phyloP scores from a whole-genome alignment of 306 rosid genomes.

The Cucurbita ficifolia region DNA sequence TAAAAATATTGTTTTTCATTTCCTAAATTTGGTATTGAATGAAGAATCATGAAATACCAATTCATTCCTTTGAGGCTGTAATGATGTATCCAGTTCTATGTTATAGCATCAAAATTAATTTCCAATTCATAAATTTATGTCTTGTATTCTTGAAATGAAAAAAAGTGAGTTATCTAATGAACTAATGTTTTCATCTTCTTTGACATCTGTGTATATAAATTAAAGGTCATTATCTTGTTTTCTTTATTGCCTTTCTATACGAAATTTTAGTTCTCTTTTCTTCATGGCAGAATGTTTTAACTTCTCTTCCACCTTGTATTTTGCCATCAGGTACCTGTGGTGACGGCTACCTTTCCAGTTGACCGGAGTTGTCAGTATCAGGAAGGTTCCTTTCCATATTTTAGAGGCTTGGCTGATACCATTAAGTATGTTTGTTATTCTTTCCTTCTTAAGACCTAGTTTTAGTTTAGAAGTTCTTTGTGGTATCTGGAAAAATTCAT shows the following conservation, averaged over 20 bases:
- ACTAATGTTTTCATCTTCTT: not conserved
- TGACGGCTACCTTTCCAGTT: conserved; percentile 72
- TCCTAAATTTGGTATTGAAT: not conserved
- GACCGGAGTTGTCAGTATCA: conserved; percentile 63
- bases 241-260: not conserved
- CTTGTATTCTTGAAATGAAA: not conserved
- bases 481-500: not conserved
- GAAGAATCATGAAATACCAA: not conserved
- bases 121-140: not conserved
- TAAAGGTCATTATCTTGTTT: not conserved
- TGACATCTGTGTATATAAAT: not conserved
- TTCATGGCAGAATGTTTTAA: not conserved
- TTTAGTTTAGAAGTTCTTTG: not conserved
- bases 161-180: not conserved
- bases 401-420: conserved; percentile 67
- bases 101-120: not conserved
- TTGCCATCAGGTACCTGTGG: conserved; percentile 72
- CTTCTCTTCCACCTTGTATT: conserved; percentile 8
- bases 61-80: not conserved
- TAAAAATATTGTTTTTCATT: not conserved
- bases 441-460: conserved; percentile 7
- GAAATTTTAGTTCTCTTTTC: not conserved
- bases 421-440: conserved; percentile 29
- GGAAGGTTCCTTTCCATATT: conserved; percentile 82
- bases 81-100: not conserved